Conservation (phyloP, 192 early-diverging fungal species). For the Phycomyces blakesleeanus region DNA sequence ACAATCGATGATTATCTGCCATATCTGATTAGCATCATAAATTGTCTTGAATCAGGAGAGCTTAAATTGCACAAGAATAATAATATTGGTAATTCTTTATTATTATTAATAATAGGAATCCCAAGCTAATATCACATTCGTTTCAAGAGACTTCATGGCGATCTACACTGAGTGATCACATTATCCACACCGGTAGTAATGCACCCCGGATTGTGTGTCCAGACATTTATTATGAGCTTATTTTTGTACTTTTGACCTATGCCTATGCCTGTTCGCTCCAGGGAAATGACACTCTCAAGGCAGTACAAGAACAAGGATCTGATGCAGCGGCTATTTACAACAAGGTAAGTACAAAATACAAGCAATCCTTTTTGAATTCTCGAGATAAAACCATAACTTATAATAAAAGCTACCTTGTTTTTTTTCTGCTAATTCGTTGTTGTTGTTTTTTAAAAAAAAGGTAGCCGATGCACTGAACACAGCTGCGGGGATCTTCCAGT, state of each 20-base stretch:
- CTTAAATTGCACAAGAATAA: conserved; percentile 31
- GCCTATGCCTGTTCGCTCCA: conserved; percentile 47
- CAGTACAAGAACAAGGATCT: conserved; percentile 8
- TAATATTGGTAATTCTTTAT: conserved; percentile 12
- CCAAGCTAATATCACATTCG: neutral
- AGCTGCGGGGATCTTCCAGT: conserved; percentile 51
- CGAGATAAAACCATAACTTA: too few relatives aligned
- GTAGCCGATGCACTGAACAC: conserved; percentile 51
- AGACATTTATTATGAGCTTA: conserved; percentile 51
- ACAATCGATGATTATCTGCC: conserved; percentile 47
- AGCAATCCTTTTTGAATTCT: neutral
- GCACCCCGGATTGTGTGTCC: conserved; percentile 43
- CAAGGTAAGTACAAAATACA: conserved; percentile 1
- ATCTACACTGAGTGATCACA: conserved; percentile 44
- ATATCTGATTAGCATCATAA: conserved; percentile 39
- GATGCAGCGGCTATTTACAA: conserved; percentile 16
- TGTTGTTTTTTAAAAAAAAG: too few relatives aligned
- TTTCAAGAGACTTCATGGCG: conserved; percentile 54
- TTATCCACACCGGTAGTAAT: conserved; percentile 42
- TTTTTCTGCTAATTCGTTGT: too few relatives aligned
- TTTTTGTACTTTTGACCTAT: conserved; percentile 53
- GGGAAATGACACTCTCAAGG: conserved; percentile 21
- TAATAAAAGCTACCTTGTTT: neutral
- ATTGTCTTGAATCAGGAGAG: conserved; percentile 35
- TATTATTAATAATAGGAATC: neutral